Evolutionary conservation across 2,329 filamentous ascomycete species (phyloP).

Genomic region (Aphanocladium album): DNA sequence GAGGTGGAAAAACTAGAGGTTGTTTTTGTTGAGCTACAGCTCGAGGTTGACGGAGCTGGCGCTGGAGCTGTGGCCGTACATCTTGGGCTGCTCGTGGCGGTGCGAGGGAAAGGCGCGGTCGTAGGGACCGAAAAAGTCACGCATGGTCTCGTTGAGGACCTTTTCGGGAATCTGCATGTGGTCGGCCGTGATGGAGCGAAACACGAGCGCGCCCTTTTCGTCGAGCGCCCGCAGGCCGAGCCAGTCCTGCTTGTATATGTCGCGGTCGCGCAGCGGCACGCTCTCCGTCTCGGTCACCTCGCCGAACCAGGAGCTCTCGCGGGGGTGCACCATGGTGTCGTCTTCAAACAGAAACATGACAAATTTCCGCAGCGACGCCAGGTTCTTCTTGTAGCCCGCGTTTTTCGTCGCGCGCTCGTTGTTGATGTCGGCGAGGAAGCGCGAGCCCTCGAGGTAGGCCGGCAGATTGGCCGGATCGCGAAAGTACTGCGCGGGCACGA

Average conservation of each 20-base stretch:
- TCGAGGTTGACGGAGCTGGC: constrained; percentile 8
- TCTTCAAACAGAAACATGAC: constrained; percentile 88
- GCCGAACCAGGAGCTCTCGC: constrained; percentile 85
- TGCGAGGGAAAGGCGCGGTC: constrained; percentile 31
- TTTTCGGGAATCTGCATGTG: constrained; percentile 78
- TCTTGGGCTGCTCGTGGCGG: constrained; percentile 15
- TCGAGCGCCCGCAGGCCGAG: constrained; percentile 77
- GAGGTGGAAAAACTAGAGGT: neutral
- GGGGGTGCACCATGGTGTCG: constrained; percentile 81
- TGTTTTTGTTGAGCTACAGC: neutral
- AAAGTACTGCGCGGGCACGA: constrained; percentile 95
- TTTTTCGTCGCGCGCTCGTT: constrained; percentile 82
- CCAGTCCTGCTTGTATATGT: constrained; percentile 88
- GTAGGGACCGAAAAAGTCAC: constrained; percentile 58
- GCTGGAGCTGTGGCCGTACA: constrained; percentile 1
- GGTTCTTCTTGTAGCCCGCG: constrained; percentile 62
- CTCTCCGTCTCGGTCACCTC: constrained; percentile 72
- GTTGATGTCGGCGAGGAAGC: constrained; percentile 93
- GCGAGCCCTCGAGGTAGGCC: constrained; percentile 72
- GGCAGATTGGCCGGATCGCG: constrained; percentile 60
- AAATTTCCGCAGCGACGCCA: constrained; percentile 67
- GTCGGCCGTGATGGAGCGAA: constrained; percentile 65
- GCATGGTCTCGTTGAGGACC: constrained; percentile 60
- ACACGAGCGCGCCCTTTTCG: constrained; percentile 70
- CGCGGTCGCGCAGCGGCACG: constrained; percentile 62